Base-by-base conservation (phyloP, 176 grass and related monocot genomes). In the Dactylis glomerata region DNA sequence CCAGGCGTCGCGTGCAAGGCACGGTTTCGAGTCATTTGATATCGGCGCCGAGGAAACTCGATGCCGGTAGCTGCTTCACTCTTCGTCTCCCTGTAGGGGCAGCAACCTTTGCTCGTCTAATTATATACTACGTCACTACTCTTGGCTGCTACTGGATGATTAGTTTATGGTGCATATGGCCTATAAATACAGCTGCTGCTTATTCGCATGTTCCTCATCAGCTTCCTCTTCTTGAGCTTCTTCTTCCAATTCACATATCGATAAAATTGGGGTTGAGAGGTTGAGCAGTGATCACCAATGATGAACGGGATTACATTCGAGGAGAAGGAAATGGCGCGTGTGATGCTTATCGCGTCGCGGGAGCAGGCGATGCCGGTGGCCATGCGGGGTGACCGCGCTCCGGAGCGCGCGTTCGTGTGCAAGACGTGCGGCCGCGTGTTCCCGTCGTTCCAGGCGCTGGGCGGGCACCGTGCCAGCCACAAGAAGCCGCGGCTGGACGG, bases 381-480 rank as follows among this genome's bases (percentile, higher is more conserved):
- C 37, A 41, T 22, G 46, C 51, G 5, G 16, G 52, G 83, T 3
- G 54, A 61, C 3, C 31, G 85, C 20, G 73, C n/a, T 0, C 76
- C 71, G 22, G 90, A 73, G 31, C 68, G 85, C 8, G 63, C 85
- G 38, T 98, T 98, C 83, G 89, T 95, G 33, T 98, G 96, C 87
- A 98, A 95, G 92, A 96, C 96, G 15, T 98, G 96, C 89, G 90
- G 85, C 86, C 93, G 91, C 38, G 68, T 51, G 84, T 97, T 97
- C 88, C 71, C 88, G n/a, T 97, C 95, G 0, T 97, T 97, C 78
- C 95, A 97, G 70, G 95, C 95, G 24, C 89, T 97, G 26, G 95
- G 95, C 1, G 95, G 95, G 14, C 95, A 97, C 92, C 89, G 95
- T 15, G 92, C 95, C 32, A 95, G 96, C 87, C 96, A 99, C 89